Evolutionary conservation across 2,329 filamentous ascomycete species (phyloP), one percentile per base, ranked within the genome.

Genomic region (Tolypocladium cylindrosporum): DNA sequence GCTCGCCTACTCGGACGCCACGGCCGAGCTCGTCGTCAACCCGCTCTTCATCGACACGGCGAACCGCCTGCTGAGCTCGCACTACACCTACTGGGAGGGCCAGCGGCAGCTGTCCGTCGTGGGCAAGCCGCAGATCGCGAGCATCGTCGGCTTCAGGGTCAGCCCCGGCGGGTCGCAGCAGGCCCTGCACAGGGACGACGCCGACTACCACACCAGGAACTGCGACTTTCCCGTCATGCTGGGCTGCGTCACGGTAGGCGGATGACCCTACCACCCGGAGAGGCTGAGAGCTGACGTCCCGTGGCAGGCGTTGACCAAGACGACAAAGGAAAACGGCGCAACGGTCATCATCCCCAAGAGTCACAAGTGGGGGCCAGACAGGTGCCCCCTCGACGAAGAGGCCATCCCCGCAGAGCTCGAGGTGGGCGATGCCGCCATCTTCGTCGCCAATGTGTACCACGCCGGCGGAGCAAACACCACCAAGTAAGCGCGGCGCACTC

Each of bases 91-190:
- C 61, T 74, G 71, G 72, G 64, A 67, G 55, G 66, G 67, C n/a
- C 64, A 73, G 42, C 61, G 65, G 27, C 62, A 66, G 56, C 65
- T 64, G 45, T 69, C 63, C 0, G 69, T 71, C 9, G 67, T 62
- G 10, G 66, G 66, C 0, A 74, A 75, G 62, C 73, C 73, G 2
- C 69, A 69, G 14, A 65, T 75, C 45, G 67, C 70, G 0, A 69
- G 65, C 1, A 72, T 72, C 2, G 71, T 72, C 6, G 72, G 71
- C 7, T 74, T 74, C 54, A 63, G 71, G 4, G 70, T 76, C 27
- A 70, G 72, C 41, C 74, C 74, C 0, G 75, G 75, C 0, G 73
- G 71, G 16, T 68, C 63, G 42, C 71, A 72, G 55, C 75, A 77
- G 57, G 66, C 68, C 0, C 58, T 75, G 45, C 73, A 77, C 54